Base-by-base conservation (phyloP, 192 early-diverging fungal genomes). In the Podochytrium sp. region DNA sequence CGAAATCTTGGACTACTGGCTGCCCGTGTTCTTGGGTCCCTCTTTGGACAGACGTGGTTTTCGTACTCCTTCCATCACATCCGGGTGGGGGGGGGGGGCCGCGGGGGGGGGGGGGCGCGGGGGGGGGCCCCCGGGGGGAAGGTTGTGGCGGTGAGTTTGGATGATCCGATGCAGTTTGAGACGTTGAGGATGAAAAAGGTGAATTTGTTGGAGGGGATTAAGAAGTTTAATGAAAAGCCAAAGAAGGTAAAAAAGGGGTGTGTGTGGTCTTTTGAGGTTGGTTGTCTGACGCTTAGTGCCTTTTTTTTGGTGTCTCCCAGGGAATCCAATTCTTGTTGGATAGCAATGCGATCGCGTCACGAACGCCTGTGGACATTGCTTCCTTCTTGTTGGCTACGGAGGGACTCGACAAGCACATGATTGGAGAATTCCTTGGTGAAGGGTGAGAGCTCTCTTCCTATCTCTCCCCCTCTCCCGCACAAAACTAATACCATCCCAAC, bases 131-230 rank as follows among this genome's bases (percentile, higher is more conserved):
- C 72, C 7, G 6, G 5, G 18, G 39, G n/a, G 23, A 27, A 74
- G 25, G 38, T 37, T 39, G 1, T 14, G 10, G 38, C 5, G 27
- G 3, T 57, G 25, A 18, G 14, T 32, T 78, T 76, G 47, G 95
- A 97, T 73, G 94, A 96, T 74, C 95, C 95, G 10, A 86, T 85
- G 49, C 88, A 92, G 75, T 90, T 97, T 79, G 90, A 89, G 70
- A 87, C 81, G 40, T 75, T 91, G 68, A 93, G 93, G 76, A 86
- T 90, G 61, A 86, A 91, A 56, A 98, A 98, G 79, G 87, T 90
- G 25, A 80, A 91, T 2, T 83, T 97, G 76, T 83, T 91, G 68
- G 85, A 89, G 53, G 96, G 93, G 1, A 90, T 92, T 4, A 78
- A 83, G 37, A 77, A 86, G 47, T 98, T 98, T 78, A 96, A 97